A percentile compares a stretch with the other conserved stretches of the same genome.
phyloP scores from a whole-genome alignment of 768 basidiomycete genomes.

The Porphyrellus cyaneotinctus region DNA sequence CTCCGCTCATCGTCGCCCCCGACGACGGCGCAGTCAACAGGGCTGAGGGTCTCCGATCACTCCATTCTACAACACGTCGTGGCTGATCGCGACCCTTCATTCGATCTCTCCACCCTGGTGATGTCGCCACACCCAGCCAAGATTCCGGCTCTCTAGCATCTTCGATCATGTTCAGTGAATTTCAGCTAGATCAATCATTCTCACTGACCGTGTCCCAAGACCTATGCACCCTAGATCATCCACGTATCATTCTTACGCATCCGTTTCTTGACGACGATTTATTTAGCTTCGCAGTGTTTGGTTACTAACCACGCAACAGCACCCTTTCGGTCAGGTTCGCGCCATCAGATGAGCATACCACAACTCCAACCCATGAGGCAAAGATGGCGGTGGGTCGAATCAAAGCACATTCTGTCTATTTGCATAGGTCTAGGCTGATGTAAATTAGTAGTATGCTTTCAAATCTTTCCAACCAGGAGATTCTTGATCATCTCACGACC shows the following conservation, averaged over 20 bases:
- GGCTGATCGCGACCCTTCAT: neutral
- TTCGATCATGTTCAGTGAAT: no score
- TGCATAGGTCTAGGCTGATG: neutral
- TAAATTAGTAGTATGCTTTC: constrained; percentile 4
- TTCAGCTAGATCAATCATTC: no score
- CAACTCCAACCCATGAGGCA: neutral
- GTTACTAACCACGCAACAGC: neutral
- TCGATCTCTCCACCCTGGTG: no score
- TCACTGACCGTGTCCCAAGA: no score
- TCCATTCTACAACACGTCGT: neutral
- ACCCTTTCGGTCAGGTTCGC: neutral
- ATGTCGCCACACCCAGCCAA: no score
- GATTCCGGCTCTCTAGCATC: no score
- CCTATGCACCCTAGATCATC: no score
- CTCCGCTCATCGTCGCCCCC: constrained; percentile 1
- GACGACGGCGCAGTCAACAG: constrained; percentile 1
- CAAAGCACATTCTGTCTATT: no score
- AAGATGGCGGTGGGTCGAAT: neutral
- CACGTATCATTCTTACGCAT: neutral
- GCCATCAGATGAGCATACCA: neutral
- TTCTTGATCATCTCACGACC: constrained; percentile 83
- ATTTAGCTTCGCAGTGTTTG: no score
- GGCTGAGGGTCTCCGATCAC: neutral
- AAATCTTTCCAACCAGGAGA: constrained; percentile 84
- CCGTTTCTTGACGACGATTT: no score